These are phyloP conservation scores for Cyberlindnera suaveolens DNA, from an alignment of 805 yeast species.

Conservation along the genomic window DNA sequence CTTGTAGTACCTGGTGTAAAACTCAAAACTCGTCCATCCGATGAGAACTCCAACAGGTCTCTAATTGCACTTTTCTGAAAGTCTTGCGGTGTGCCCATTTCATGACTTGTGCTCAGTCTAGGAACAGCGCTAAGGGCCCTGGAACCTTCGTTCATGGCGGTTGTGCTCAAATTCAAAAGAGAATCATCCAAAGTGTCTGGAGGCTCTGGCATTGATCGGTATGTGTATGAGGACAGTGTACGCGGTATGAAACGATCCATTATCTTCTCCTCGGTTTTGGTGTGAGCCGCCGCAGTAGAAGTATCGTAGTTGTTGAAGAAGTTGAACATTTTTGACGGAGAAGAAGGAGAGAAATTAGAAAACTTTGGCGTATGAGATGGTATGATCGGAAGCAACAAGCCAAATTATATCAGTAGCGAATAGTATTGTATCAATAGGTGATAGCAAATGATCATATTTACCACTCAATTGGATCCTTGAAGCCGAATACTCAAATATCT, in stretches of 20 bases:
- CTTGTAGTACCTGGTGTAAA: constrained; percentile 17
- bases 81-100: not conserved
- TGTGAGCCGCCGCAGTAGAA: not conserved
- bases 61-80: constrained; percentile 38
- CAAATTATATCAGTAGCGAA: no score
- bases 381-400: no score
- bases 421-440: no score
- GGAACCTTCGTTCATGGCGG: constrained; percentile 13
- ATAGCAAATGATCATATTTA: no score
- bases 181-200: constrained; percentile 12
- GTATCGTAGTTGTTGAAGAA: not conserved
- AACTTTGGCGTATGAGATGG: no score
- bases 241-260: constrained; percentile 36
- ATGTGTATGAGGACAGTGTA: constrained; percentile 5
- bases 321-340: not conserved
- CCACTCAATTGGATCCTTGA: no score
- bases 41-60: constrained; percentile 41
- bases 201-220: not conserved
- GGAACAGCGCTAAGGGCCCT: not conserved
- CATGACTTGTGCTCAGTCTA: not conserved
- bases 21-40: constrained; percentile 35
- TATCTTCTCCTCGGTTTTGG: constrained; percentile 6
- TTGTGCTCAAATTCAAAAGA: constrained; percentile 14
- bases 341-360: no score
- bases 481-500: no score